These are phyloP conservation scores for Kodamaea leandrae DNA, from an alignment of 805 yeast species.

Conservation along the genomic window DNA sequence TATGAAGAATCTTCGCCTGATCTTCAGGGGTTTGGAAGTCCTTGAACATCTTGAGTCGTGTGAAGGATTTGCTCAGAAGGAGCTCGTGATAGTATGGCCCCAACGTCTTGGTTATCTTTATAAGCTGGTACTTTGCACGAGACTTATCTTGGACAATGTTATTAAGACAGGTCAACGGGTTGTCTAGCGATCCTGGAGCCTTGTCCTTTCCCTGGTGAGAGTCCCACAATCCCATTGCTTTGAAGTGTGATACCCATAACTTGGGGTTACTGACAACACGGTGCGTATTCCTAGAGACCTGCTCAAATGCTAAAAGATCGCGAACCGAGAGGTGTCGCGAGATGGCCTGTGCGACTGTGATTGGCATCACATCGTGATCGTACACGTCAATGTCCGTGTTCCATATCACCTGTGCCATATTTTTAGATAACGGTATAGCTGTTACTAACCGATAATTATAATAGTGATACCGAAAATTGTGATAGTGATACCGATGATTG, in stretches of 20 bases:
- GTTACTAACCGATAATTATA: no score
- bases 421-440: no score
- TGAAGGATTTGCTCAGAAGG: constrained; percentile 37
- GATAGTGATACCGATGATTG: no score
- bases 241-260: constrained; percentile 38
- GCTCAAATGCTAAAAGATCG: constrained; percentile 39
- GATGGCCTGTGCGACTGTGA: constrained; percentile 35
- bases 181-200: constrained; percentile 8
- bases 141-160: constrained; percentile 21
- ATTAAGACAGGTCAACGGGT: constrained; percentile 38
- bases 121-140: constrained; percentile 39
- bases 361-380: constrained; percentile 35
- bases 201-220: constrained; percentile 13
- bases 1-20: constrained; percentile 46
- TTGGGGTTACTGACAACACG: constrained; percentile 38
- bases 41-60: constrained; percentile 45
- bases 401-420: constrained; percentile 47
- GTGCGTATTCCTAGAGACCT: constrained; percentile 37
- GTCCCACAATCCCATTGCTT: constrained; percentile 39
- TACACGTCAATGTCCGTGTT: constrained; percentile 46
- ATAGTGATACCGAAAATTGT: no score
- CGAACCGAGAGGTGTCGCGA: constrained; percentile 33
- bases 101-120: constrained; percentile 37
- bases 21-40: constrained; percentile 49
- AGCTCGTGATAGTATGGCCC: constrained; percentile 48